Evolutionary conservation across 192 early-diverging fungal species (phyloP).

Genomic region (Spizellomyces sp.): DNA sequence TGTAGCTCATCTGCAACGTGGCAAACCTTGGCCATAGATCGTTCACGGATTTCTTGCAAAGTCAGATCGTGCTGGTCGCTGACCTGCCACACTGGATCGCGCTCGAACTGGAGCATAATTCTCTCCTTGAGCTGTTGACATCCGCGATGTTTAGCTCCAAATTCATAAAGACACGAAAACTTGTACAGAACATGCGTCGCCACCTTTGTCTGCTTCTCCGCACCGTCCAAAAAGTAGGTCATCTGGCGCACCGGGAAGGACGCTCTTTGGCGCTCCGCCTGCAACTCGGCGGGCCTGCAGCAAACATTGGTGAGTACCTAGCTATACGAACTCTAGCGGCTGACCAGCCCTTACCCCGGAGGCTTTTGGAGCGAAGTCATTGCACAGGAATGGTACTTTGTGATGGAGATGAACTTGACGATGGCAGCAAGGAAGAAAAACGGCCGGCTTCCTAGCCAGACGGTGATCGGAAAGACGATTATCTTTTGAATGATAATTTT

Average conservation of each 20-base stretch:
- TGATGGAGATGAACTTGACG: too few relatives aligned
- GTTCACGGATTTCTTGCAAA: conserved; percentile 75
- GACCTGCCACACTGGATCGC: conserved; percentile 80
- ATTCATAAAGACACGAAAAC: too few relatives aligned
- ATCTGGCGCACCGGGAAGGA: conserved; percentile 77
- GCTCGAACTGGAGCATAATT: conserved; percentile 84
- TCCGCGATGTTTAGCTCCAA: too few relatives aligned
- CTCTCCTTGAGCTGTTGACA: conserved; percentile 65
- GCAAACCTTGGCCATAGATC: conserved; percentile 80
- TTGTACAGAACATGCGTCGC: conserved; percentile 16
- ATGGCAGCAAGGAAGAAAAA: too few relatives aligned
- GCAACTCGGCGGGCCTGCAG: neutral
- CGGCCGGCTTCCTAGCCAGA: too few relatives aligned
- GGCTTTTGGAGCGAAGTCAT: conserved; percentile 4
- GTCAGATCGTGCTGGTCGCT: conserved; percentile 77
- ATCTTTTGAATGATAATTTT: too few relatives aligned
- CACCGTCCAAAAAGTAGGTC: conserved; percentile 85
- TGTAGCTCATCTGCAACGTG: neutral
- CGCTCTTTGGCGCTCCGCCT: conserved; percentile 72
- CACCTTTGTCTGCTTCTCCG: conserved; percentile 53
- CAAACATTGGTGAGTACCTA: neutral
- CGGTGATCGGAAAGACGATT: too few relatives aligned
- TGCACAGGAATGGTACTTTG: too few relatives aligned
- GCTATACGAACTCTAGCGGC: neutral
- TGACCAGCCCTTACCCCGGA: neutral